Percentiles rank a stretch among this genome's conserved stretches.
phyloP scores from a whole-genome alignment of 2,329 filamentous ascomycete genomes.

The Hypoxylon sp. region DNA sequence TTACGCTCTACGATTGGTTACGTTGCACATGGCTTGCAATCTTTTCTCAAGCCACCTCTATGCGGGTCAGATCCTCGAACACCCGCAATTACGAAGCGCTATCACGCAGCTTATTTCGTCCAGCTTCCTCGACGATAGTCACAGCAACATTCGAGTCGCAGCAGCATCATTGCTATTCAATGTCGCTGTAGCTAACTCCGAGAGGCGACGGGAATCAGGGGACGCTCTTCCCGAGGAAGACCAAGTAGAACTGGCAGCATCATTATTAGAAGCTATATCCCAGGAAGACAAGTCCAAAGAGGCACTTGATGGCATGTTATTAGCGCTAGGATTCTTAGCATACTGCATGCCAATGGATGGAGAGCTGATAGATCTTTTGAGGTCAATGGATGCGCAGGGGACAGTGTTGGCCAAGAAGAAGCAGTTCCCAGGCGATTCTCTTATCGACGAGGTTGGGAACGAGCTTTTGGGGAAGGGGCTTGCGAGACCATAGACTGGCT shows the following conservation, averaged over 20 bases:
- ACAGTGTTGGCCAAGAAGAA: slow-evolving; percentile 71
- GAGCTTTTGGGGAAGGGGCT: slow-evolving; percentile 67
- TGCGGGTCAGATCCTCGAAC: slow-evolving; percentile 70
- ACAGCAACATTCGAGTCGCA: slow-evolving; percentile 81
- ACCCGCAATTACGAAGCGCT: slow-evolving; percentile 65
- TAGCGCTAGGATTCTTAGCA: slow-evolving; percentile 80
- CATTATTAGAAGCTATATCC: slow-evolving; percentile 78
- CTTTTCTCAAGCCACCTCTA: slow-evolving; percentile 83
- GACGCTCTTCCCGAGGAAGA: slow-evolving; percentile 75
- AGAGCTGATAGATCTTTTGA: slow-evolving; percentile 83
- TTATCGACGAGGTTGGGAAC: slow-evolving; percentile 68
- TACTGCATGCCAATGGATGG: slow-evolving; percentile 79
- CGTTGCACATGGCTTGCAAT: slow-evolving; percentile 86
- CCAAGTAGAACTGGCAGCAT: slow-evolving; percentile 85
- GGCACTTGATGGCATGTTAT: slow-evolving; percentile 80
- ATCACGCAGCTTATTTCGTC: slow-evolving; percentile 79
- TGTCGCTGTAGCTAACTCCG: slow-evolving; percentile 77
- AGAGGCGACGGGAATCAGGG: slow-evolving; percentile 69
- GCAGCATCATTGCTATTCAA: slow-evolving; percentile 89
- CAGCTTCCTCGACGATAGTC: slow-evolving; percentile 81
- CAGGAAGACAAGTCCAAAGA: slow-evolving; percentile 74
- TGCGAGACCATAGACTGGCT: slow-evolving; percentile 47
- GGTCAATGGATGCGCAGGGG: slow-evolving; percentile 79
- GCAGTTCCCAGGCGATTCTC: slow-evolving; percentile 67
- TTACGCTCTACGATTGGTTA: slow-evolving; percentile 86